Conservation (phyloP, 2,329 filamentous ascomycete genomes). For the Paracorniculantispora psalliotae region DNA sequence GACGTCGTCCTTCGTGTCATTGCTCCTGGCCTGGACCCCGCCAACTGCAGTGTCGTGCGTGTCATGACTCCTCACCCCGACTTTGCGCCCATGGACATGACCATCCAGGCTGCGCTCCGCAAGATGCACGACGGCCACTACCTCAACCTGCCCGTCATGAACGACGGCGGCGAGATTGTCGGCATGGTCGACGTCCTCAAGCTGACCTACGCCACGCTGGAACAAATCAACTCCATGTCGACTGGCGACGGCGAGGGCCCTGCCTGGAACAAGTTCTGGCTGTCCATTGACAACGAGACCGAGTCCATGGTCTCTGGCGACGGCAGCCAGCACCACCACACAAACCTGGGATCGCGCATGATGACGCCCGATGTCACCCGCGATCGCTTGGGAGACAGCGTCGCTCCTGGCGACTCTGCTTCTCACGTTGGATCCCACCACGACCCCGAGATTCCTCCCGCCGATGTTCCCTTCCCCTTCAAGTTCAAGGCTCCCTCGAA, state of each 20-base stretch:
- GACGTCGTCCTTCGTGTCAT: slow-evolving; percentile 98
- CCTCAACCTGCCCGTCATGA: slow-evolving; percentile 97
- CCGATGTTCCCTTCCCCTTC: slow-evolving; percentile 86
- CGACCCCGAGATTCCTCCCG: slow-evolving; percentile 50
- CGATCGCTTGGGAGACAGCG: slow-evolving; percentile 71
- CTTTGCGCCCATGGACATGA: slow-evolving; percentile 98
- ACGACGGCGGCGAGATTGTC: slow-evolving; percentile 92
- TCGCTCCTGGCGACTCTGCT: slow-evolving; percentile 89
- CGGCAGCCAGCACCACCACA: slow-evolving; percentile 68
- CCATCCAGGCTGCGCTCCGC: slow-evolving; percentile 90
- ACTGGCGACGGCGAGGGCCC: slow-evolving; percentile 86
- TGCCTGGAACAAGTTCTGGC: slow-evolving; percentile 99
- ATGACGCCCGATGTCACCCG: slow-evolving; percentile 75
- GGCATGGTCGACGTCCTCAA: slow-evolving; percentile 99
- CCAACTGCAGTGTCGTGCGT: slow-evolving; percentile 92
- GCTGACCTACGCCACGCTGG: slow-evolving; percentile 93
- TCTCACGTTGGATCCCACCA: slow-evolving; percentile 80
- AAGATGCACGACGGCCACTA: slow-evolving; percentile 99
- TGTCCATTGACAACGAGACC: slow-evolving; percentile 89
- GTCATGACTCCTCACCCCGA: slow-evolving; percentile 99
- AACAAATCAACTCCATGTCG: slow-evolving; percentile 95
- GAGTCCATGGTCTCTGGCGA: slow-evolving; percentile 96
- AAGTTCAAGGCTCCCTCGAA: slow-evolving; percentile 98
- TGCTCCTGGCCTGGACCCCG: slow-evolving; percentile 88
- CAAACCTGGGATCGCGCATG: slow-evolving; percentile 63